Conservation (phyloP, 2,329 filamentous ascomycete genomes). For the Westerdykella sp. region DNA sequence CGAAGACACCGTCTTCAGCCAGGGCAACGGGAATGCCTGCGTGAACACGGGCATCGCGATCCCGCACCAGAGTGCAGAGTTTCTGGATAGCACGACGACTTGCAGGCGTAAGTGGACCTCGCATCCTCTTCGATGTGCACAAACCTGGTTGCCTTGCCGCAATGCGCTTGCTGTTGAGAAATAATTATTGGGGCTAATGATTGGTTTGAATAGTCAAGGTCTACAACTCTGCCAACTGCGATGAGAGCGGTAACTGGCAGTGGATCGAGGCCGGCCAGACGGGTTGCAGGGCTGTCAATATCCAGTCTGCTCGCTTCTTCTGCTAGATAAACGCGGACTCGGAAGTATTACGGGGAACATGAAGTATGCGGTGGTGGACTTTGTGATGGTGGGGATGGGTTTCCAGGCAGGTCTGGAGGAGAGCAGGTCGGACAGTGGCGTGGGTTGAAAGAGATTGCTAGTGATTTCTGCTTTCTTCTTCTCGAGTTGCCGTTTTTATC, state of each 20-base stretch:
- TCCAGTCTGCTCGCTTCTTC: background rate
- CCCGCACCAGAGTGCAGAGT: background rate
- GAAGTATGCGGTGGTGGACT: no score
- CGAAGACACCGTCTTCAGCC: slow-evolving; percentile 4
- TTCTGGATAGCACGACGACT: background rate
- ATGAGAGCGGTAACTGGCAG: background rate
- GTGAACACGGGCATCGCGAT: background rate
- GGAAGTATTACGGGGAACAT: no score
- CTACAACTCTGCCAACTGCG: background rate
- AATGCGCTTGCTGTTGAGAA: background rate
- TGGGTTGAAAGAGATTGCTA: no score
- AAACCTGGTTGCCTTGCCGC: background rate
- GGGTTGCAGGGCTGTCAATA: background rate
- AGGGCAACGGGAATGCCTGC: background rate
- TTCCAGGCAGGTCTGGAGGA: no score
- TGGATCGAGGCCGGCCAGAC: background rate
- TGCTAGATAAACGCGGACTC: background rate
- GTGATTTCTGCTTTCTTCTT: no score
- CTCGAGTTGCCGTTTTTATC: no score
- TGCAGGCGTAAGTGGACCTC: background rate
- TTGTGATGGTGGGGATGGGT: no score
- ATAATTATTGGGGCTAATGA: background rate
- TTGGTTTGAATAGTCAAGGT: background rate
- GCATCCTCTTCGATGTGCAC: background rate
- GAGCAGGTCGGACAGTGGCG: no score